Conservation (phyloP, 2,329 filamentous ascomycete genomes). For the Colletotrichum tropicale region DNA sequence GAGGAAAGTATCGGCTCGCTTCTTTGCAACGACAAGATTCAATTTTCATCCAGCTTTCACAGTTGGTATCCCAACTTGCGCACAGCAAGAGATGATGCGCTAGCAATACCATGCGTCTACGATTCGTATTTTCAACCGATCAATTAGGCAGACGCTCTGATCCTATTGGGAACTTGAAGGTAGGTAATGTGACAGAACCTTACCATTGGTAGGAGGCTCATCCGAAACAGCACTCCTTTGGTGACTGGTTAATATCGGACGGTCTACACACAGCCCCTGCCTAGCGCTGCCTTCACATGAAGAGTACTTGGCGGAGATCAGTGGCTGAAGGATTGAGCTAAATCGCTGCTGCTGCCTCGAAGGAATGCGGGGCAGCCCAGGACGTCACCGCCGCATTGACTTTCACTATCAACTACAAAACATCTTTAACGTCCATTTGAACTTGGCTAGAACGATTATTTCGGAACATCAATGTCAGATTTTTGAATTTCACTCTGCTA, state of each 20-base stretch:
- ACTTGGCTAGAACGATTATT: background rate
- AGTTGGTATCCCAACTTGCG: background rate
- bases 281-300: background rate
- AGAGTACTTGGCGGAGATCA: background rate
- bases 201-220: background rate
- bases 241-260: background rate
- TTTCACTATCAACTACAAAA: background rate
- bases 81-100: background rate
- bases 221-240: background rate
- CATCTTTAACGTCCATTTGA: background rate
- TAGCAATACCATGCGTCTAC: background rate
- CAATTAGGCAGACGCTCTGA: background rate
- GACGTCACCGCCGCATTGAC: background rate
- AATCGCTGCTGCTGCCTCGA: background rate
- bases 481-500: background rate
- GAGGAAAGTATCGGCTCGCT: background rate
- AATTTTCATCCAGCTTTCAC: background rate
- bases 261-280: background rate
- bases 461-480: background rate
- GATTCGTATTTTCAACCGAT: background rate
- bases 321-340: background rate
- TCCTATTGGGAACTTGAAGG: background rate
- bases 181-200: background rate
- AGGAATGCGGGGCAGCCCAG: background rate
- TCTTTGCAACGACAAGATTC: background rate